Base-by-base conservation (phyloP, 2,329 filamentous ascomycete genomes). In the Colletotrichum coccodes region DNA sequence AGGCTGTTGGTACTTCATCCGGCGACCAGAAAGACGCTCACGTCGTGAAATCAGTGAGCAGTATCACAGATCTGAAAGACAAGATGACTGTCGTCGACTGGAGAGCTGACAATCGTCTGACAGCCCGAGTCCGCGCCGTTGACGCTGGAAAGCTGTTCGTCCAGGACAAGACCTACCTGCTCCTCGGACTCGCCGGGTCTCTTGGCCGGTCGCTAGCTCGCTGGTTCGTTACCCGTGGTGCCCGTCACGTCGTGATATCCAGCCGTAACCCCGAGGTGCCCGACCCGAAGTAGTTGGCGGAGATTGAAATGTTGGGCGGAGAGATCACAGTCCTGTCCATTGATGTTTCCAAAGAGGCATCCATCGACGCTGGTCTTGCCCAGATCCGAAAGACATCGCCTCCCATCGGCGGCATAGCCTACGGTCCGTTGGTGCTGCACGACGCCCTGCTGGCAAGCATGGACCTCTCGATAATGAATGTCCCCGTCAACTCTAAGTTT, bases 341-440 rank as follows among this genome's bases (percentile, higher is more conserved):
- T 34, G 57, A 38, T 38, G 52, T 57, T 16, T 54, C 63, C 9
- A 58, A 63, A 16, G 52, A 66, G 7, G 62, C 64, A 26, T 53
- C 77, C 3, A 38, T 74, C 9, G 70, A 59, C 57, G 60, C 70
- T 30, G 52, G 72, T 12, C 50, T 64, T 3, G 30, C 58, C 18
- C 0, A 74, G 77, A 12, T 49, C 3, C 3, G 40, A n/a, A 4
- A 72, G 23, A 34, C 70, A 0, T 68, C 76, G 60, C 79, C 79
- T 0, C 75, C 77, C 0, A 79, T 86, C 38, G 77, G 70, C 0
- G 84, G 84, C 6, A 80, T 85, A 0, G 77, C 76, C 1, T 77
- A 85, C 42, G 84, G 77, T 0, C 83, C 84, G 7, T 81, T 85
- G 80, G 78, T 86, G 3, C 75, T 86, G 0, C 64, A 73, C 2